Evolutionary conservation across 371 early-diverging fungal genomes (phyloP).

Genomic region (Agmasoma carcini): DNA sequence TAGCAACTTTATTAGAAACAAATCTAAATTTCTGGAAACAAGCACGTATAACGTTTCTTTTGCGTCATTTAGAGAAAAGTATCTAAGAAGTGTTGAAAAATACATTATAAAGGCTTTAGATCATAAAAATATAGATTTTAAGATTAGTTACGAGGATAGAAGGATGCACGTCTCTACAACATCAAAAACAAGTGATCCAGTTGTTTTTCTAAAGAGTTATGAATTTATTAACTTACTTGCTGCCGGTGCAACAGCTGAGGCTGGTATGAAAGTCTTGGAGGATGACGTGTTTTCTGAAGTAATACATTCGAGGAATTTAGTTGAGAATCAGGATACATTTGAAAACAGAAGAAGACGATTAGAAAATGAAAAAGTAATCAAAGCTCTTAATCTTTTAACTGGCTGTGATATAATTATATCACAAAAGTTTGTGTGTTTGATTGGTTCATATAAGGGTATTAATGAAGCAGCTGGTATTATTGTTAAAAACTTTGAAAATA

Average conservation of each 20-base stretch:
- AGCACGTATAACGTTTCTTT: constrained; percentile 88
- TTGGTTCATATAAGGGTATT: constrained; percentile 68
- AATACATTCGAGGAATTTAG: constrained; percentile 80
- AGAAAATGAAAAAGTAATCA: constrained; percentile 85
- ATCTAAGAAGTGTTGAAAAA: constrained; percentile 81
- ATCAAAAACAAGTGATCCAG: constrained; percentile 85
- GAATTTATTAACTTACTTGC: constrained; percentile 83
- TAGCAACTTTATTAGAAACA: too few relatives aligned
- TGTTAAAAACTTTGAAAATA: constrained; percentile 79
- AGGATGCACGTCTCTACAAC: constrained; percentile 92
- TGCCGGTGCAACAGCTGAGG: constrained; percentile 78
- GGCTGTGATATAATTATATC: constrained; percentile 84
- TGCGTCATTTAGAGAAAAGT: constrained; percentile 87
- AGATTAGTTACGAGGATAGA: constrained; percentile 80
- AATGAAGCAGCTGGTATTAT: constrained; percentile 75
- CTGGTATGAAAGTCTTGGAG: constrained; percentile 63
- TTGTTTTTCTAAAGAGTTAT: constrained; percentile 77
- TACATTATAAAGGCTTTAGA: constrained; percentile 71
- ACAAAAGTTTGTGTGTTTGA: constrained; percentile 81
- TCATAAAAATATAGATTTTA: constrained; percentile 70
- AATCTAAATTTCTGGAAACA: constrained; percentile 72
- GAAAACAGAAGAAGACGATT: constrained; percentile 87
- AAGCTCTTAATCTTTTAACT: constrained; percentile 84
- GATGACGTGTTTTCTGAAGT: constrained; percentile 83
- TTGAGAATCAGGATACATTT: constrained; percentile 82